These are phyloP conservation scores for Amesomyces nigricolor DNA, from an alignment of 2,329 filamentous ascomycete genomes.

Conservation along the genomic window DNA sequence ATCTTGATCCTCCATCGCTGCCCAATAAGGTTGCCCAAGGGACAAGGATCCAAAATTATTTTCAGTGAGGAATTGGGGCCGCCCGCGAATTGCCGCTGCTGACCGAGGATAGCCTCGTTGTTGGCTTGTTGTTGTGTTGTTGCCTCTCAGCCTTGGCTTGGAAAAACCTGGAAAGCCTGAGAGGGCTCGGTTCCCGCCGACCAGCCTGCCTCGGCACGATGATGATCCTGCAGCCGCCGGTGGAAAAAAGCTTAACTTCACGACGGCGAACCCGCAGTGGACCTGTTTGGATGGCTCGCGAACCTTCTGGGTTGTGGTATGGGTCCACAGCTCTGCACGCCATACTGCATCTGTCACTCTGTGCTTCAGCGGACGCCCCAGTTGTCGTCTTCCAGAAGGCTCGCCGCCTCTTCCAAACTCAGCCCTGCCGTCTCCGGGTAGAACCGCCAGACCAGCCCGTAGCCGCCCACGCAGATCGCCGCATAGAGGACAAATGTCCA, in stretches of 20 bases:
- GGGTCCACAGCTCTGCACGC: background rate
- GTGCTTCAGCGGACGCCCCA: conserved; percentile 59
- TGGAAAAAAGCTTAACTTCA: conserved; percentile 11
- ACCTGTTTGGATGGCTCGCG: conserved; percentile 6
- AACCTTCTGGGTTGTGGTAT: conserved; percentile 3
- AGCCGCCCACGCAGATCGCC: conserved; percentile 61
- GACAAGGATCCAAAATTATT: background rate
- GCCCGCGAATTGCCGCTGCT: conserved; percentile 13
- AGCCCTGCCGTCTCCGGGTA: conserved; percentile 86
- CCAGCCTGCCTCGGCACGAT: conserved; percentile 11
- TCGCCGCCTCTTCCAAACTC: conserved; percentile 72
- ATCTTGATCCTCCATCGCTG: background rate
- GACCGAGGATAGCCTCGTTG: conserved; percentile 7
- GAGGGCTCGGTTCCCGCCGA: background rate
- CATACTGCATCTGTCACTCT: too few species aligned
- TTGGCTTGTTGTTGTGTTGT: too few species aligned
- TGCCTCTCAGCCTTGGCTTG: background rate
- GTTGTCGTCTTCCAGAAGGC: conserved; percentile 62
- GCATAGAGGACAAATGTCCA: conserved; percentile 83
- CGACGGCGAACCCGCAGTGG: background rate
- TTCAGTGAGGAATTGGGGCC: background rate
- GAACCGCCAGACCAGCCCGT: conserved; percentile 62
- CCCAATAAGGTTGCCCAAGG: conserved; percentile 3
- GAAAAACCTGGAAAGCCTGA: background rate
- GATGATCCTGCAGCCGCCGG: background rate